Percentiles rank a stretch among this genome's conserved stretches.
phyloP scores from a whole-genome alignment of 257 asterid species.

The Anisodus acutangulus region DNA sequence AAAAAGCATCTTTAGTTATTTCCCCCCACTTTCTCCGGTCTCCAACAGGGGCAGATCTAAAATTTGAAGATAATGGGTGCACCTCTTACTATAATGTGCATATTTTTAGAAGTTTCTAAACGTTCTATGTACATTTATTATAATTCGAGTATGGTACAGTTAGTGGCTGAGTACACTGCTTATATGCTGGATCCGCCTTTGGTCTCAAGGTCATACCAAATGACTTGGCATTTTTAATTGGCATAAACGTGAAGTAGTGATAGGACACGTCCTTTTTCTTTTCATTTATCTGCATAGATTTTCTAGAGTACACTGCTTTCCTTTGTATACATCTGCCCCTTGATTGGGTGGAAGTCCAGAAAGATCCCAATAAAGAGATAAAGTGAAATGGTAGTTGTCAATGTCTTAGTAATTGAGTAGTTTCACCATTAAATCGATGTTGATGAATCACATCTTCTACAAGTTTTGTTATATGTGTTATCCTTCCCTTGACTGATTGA shows the following conservation, averaged over 20 bases:
- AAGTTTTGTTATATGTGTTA: neutral
- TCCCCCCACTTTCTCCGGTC: neutral
- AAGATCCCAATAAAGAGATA: neutral
- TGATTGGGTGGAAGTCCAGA: neutral
- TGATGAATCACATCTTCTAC: conserved; percentile 8
- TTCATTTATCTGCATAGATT: neutral
- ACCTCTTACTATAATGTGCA: neutral
- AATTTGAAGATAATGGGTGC: neutral
- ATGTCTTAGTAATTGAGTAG: neutral
- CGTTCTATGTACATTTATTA: neutral
- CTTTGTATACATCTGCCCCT: neutral
- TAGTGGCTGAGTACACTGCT: neutral
- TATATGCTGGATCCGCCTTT: neutral
- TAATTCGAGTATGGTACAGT: neutral
- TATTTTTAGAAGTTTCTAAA: neutral
- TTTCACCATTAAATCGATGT: neutral
- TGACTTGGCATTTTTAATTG: neutral
- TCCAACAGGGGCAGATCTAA: neutral
- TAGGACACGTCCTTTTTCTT: neutral
- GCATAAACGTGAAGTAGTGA: neutral
- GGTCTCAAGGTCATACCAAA: conserved; percentile 9
- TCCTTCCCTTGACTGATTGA: neutral
- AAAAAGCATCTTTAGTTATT: neutral
- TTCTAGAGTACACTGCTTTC: neutral
- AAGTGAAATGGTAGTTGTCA: neutral